These are phyloP conservation scores for Ustulina deusta DNA, from an alignment of 2,329 filamentous ascomycete species.

Conservation along the genomic window DNA sequence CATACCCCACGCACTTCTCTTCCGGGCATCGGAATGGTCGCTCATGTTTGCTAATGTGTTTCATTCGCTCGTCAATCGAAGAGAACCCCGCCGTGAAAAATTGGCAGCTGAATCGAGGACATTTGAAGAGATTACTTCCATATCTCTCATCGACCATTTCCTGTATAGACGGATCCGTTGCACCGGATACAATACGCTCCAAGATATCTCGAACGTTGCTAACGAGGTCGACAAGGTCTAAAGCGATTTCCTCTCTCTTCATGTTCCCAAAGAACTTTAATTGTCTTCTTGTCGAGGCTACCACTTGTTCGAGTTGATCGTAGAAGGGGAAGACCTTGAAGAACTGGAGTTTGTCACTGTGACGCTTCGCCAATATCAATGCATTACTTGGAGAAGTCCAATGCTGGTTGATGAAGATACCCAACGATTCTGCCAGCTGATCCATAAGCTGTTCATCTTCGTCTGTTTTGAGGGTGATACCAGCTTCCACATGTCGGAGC, in stretches of 20 bases:
- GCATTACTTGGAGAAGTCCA: background rate
- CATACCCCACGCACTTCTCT: constrained; percentile 1
- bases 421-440: constrained; percentile 11
- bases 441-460: background rate
- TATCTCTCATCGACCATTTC: background rate
- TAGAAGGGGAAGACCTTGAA: constrained; percentile 1
- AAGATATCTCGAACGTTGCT: background rate
- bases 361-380: background rate
- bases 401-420: constrained; percentile 7
- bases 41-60: constrained; percentile 9
- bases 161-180: background rate
- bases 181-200: background rate
- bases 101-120: constrained; percentile 18
- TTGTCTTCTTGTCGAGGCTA: constrained; percentile 11
- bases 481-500: constrained; percentile 15
- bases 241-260: constrained; percentile 17
- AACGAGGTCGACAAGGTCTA: constrained; percentile 8
- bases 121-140: constrained; percentile 16
- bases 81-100: constrained; percentile 5
- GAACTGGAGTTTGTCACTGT: background rate
- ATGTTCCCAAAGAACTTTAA: constrained; percentile 7
- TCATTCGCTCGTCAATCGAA: background rate
- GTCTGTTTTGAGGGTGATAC: constrained; percentile 4
- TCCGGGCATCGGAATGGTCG: constrained; percentile 13
- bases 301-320: constrained; percentile 10